Evolutionary conservation across 352 stramenopile species (phyloP).

Genomic region (Phytophthora foliorum): DNA sequence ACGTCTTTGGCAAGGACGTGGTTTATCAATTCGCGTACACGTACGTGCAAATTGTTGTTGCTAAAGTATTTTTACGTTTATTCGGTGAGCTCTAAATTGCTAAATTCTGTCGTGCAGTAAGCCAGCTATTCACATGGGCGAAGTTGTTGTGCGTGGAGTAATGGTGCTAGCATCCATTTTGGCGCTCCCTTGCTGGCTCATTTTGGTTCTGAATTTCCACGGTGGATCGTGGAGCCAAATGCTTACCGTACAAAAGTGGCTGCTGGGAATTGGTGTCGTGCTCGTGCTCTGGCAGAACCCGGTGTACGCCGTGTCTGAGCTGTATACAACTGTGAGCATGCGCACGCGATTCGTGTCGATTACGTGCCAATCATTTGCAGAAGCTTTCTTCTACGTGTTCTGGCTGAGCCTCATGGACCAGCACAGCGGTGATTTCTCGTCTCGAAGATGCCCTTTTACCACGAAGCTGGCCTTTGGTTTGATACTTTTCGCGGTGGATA

Average conservation of each 20-base stretch:
- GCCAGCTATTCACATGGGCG: conserved; percentile 70
- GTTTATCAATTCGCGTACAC: conserved; percentile 86
- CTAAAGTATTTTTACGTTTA: background rate
- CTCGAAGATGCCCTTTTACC: conserved; percentile 30
- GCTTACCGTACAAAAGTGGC: conserved; percentile 77
- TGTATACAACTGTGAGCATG: conserved; percentile 61
- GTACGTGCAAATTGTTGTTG: conserved; percentile 46
- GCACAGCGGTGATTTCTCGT: conserved; percentile 56
- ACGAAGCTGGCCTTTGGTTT: conserved; percentile 48
- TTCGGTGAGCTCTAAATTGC: background rate
- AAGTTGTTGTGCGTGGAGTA: conserved; percentile 70
- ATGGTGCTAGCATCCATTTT: conserved; percentile 72
- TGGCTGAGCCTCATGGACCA: conserved; percentile 89
- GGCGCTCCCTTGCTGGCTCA: conserved; percentile 78
- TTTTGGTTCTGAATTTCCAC: conserved; percentile 68
- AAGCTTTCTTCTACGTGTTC: conserved; percentile 83
- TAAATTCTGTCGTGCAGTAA: conserved; percentile 52
- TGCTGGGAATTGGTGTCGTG: conserved; percentile 73
- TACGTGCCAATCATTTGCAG: conserved; percentile 73
- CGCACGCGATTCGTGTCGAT: conserved; percentile 76
- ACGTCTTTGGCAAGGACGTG: conserved; percentile 71
- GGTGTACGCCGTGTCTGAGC: conserved; percentile 70
- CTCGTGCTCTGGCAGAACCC: conserved; percentile 89
- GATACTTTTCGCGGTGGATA: conserved; percentile 59
- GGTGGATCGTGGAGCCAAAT: conserved; percentile 58